These are phyloP conservation scores for Dispira simplex DNA, from an alignment of 192 early-diverging fungal genomes.

Conservation along the genomic window DNA sequence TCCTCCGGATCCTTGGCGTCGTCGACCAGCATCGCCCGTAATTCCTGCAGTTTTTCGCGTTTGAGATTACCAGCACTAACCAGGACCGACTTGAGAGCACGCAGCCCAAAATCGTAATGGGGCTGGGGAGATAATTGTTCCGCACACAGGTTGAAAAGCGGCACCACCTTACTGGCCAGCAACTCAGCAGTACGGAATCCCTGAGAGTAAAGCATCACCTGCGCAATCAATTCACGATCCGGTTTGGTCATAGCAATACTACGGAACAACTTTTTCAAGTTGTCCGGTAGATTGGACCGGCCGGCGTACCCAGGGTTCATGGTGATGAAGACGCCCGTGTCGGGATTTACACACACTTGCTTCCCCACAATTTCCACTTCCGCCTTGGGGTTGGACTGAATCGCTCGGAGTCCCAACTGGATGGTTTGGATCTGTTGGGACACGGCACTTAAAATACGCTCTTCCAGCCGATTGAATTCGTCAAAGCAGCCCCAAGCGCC, in stretches of 20 bases:
- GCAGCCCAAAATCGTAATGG: constrained; percentile 99
- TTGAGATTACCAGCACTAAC: constrained; percentile 99
- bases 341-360: constrained; percentile 63
- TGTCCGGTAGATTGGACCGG: constrained; percentile 95
- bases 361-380: constrained; percentile 94
- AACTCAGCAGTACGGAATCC: constrained; percentile 93
- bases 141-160: constrained; percentile 87
- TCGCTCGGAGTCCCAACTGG: constrained; percentile 73
- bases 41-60: constrained; percentile 49
- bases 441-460: constrained; percentile 95
- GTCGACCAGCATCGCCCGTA: constrained; percentile 27
- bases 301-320: constrained; percentile 99
- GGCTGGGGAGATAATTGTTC: constrained; percentile 92
- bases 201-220: constrained; percentile 99
- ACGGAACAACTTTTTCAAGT: constrained; percentile 97
- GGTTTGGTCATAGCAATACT: constrained; percentile 99
- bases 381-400: constrained; percentile 35
- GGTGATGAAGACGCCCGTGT: constrained; percentile 96
- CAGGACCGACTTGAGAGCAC: constrained; percentile 95
- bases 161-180: constrained; percentile 91
- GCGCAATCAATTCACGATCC: constrained; percentile 94
- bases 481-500: constrained; percentile 99
- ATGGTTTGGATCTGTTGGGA: constrained; percentile 99
- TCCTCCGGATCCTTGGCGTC: constrained; percentile 20
- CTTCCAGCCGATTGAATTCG: constrained; percentile 98